Evolutionary conservation across 2,329 filamentous ascomycete species (phyloP).

Genomic region (Aspergillus sojae): DNA sequence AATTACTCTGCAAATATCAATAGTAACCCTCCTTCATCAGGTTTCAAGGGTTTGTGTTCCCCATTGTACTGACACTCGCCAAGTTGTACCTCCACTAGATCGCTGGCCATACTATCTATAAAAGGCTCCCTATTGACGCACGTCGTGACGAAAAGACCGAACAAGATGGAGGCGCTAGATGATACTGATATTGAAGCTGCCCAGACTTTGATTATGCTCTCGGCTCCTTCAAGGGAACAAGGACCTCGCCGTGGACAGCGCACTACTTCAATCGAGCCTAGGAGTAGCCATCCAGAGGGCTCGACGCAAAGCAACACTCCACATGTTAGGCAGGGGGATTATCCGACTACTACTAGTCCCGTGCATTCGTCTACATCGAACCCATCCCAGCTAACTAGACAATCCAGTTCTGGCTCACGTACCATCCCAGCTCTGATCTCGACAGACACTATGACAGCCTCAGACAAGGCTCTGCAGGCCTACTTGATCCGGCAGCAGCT

Average conservation of each 20-base stretch:
- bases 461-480: conserved; percentile 22
- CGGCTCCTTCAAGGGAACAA: background rate
- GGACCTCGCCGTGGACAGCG: background rate
- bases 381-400: background rate
- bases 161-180: background rate
- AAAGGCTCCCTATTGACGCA: background rate
- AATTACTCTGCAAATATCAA: background rate
- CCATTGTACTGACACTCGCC: background rate
- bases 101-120: background rate
- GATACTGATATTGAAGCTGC: background rate
- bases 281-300: background rate
- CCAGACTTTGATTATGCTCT: background rate
- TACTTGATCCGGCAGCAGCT: conserved; percentile 34
- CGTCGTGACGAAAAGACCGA: background rate
- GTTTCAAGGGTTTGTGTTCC: background rate
- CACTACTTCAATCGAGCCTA: background rate
- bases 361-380: background rate
- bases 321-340: background rate
- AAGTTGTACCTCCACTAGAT: background rate
- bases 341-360: background rate
- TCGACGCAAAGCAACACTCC: background rate
- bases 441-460: background rate
- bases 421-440: background rate
- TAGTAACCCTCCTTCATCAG: background rate
- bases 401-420: background rate